These are phyloP conservation scores for Lodderomyces parapsilosis DNA, from an alignment of 1,139 yeast species.

Conservation along the genomic window DNA sequence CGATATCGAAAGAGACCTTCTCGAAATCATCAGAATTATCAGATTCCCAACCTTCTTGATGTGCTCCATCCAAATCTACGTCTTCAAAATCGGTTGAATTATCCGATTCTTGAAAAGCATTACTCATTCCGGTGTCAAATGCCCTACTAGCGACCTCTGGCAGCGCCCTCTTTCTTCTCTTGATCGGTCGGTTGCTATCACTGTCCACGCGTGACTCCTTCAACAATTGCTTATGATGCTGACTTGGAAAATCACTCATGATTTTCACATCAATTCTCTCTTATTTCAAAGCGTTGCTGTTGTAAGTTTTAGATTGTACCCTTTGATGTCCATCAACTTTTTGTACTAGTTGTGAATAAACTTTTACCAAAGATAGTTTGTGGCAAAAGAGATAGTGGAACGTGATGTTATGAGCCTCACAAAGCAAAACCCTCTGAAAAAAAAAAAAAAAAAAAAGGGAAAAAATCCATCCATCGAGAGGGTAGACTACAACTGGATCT, in stretches of 20 bases:
- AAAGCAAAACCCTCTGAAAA: too few relatives aligned
- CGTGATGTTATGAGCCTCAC: background rate
- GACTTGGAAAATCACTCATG: constrained; percentile 5
- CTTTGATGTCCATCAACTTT: too few relatives aligned
- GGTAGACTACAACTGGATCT: background rate
- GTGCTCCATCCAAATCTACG: constrained; percentile 17
- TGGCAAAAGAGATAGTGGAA: background rate
- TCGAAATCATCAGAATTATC: constrained; percentile 33
- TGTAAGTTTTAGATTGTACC: background rate
- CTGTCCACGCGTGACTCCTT: constrained; percentile 4
- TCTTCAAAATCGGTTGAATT: constrained; percentile 26
- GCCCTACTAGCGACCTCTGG: constrained; percentile 2
- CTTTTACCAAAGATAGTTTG: too few relatives aligned
- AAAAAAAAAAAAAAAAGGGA: background rate
- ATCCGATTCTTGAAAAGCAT: constrained; percentile 15
- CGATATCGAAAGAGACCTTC: constrained; percentile 23
- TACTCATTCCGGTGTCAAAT: constrained; percentile 5
- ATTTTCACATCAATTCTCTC: background rate
- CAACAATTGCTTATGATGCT: constrained; percentile 11
- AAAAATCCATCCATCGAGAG: background rate
- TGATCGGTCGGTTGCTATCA: constrained; percentile 4
- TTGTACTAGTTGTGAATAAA: too few relatives aligned
- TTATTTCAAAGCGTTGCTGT: background rate
- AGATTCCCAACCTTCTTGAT: constrained; percentile 4
- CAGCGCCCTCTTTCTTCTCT: constrained; percentile 7